Base-by-base conservation (phyloP, 208 protist genomes). In the Kentomonas sorsogonicus region DNA sequence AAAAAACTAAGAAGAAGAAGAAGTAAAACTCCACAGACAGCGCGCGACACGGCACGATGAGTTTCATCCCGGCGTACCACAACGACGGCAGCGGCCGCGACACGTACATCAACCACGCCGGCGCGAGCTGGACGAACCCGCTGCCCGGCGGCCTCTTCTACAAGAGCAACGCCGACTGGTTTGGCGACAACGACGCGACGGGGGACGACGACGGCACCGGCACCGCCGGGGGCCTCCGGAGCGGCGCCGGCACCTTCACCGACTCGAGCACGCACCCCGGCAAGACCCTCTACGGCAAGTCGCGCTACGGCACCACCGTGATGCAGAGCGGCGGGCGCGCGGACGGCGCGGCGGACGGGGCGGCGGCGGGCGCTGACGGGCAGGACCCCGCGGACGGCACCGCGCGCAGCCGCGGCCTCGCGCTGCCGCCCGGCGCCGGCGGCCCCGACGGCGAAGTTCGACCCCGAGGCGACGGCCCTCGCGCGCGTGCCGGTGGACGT, bases 51-150 rank as follows among this genome's bases (percentile, higher is more conserved):
- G n/a, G n/a, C n/a, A n/a, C n/a, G n/a, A n/a, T n/a, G n/a, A n/a
- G n/a, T n/a, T n/a, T n/a, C n/a, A n/a, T 53, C 47, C 53, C 48
- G 31, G 74, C 71, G n/a, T 88, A 83, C 60, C 50, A 76, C 18
- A 86, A 77, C 44, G 79, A 79, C 54, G 77, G 79, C 40, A 83
- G 54, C 11, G 86, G 79, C 38, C 81, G 81, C 27, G 79, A 93
- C 44, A 86, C 78, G 13, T 93, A 83, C 67, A 71, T 93, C 31
- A 93, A 93, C 60, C 58, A 93, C 53, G 78, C 73, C 25, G 81
- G 79, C 30, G 77, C 77, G 10, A 87, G 77, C 67, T 93, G 81
- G 81, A 59, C 87, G 43, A 93, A 93, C 62, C 86, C 86, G 18
- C 65, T 93, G 5, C 86, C 86, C 0, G 66, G 61, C 27, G 82